A percentile compares a stretch with the other conserved stretches of the same genome.
These are phyloP conservation scores for Westerdykella aurantiaca DNA, from an alignment of 2,329 filamentous ascomycete species.

Conservation along the genomic window DNA sequence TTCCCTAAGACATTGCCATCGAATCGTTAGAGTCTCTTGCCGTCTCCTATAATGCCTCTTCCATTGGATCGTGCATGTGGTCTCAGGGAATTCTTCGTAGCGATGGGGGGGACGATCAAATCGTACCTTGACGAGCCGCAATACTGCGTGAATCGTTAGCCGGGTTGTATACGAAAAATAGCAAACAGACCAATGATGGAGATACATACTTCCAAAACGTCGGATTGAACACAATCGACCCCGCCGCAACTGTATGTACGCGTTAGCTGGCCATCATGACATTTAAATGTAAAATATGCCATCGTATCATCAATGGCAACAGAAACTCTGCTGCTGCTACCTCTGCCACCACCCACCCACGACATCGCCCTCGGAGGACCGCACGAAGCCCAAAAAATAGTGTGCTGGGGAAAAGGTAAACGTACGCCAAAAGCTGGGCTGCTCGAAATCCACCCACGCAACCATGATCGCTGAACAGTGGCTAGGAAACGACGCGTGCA, in stretches of 20 bases:
- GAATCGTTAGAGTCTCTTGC: too few species aligned
- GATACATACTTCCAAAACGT: conserved; percentile 95
- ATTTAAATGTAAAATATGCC: conserved; percentile 3
- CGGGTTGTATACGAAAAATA: background rate
- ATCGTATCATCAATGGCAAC: too few species aligned
- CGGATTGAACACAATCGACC: conserved; percentile 87
- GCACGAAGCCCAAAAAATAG: too few species aligned
- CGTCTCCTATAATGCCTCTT: too few species aligned
- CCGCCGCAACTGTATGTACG: conserved; percentile 61
- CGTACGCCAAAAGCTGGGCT: conserved; percentile 46
- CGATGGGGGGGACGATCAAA: background rate
- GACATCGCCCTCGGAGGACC: too few species aligned
- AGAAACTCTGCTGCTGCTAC: too few species aligned
- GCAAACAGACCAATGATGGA: background rate
- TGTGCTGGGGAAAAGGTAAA: conserved; percentile 2
- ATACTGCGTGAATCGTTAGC: conserved; percentile 51
- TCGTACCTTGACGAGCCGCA: conserved; percentile 68
- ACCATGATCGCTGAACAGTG: conserved; percentile 9
- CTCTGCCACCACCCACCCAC: too few species aligned
- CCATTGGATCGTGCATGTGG: too few species aligned
- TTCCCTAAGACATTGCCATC: too few species aligned
- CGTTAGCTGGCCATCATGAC: background rate
- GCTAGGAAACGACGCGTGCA: background rate
- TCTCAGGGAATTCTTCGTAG: background rate
- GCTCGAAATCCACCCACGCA: conserved; percentile 39